Conservation (phyloP, 2,329 filamentous ascomycete species). For the Nemania serpens region DNA sequence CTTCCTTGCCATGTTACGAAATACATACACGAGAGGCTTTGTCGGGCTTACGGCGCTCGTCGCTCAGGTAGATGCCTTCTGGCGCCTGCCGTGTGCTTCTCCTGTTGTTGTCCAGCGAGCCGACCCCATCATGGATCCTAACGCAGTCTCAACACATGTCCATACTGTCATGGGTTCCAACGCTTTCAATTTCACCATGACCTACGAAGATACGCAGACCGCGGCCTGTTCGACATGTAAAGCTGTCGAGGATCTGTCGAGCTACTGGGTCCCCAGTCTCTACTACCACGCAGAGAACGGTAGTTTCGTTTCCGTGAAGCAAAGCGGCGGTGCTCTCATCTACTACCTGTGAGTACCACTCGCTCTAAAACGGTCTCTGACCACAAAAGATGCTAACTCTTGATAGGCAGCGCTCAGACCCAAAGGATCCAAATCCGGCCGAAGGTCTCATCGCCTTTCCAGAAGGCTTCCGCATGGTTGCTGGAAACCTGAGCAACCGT, state of each 20-base stretch:
- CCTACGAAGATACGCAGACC: slow-evolving; percentile 54
- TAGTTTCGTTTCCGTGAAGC: slow-evolving; percentile 57
- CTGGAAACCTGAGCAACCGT: slow-evolving; percentile 60
- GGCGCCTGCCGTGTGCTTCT: slow-evolving; percentile 34
- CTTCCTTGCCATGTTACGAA: slow-evolving; percentile 9
- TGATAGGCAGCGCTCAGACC: slow-evolving; percentile 46
- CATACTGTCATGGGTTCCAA: slow-evolving; percentile 68
- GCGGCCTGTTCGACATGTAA: slow-evolving; percentile 69
- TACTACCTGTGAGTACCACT: slow-evolving; percentile 56
- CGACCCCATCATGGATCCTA: slow-evolving; percentile 64
- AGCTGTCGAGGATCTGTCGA: slow-evolving; percentile 64
- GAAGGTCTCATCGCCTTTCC: slow-evolving; percentile 64
- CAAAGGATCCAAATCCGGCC: slow-evolving; percentile 44
- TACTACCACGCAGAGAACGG: slow-evolving; percentile 58
- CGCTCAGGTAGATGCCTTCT: slow-evolving; percentile 31
- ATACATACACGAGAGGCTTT: slow-evolving; percentile 15
- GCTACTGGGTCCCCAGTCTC: slow-evolving; percentile 70
- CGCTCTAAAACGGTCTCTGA: not conserved
- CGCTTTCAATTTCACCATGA: slow-evolving; percentile 60
- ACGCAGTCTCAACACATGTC: slow-evolving; percentile 57
- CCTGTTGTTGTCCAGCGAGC: slow-evolving; percentile 48
- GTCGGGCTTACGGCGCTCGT: slow-evolving; percentile 23
- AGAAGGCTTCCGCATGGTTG: slow-evolving; percentile 67
- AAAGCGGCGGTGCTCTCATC: slow-evolving; percentile 49
- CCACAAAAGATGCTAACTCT: slow-evolving; percentile 27